Base-by-base conservation (phyloP, 148 eudicot species). In the Vaccinium vitisidaea region DNA sequence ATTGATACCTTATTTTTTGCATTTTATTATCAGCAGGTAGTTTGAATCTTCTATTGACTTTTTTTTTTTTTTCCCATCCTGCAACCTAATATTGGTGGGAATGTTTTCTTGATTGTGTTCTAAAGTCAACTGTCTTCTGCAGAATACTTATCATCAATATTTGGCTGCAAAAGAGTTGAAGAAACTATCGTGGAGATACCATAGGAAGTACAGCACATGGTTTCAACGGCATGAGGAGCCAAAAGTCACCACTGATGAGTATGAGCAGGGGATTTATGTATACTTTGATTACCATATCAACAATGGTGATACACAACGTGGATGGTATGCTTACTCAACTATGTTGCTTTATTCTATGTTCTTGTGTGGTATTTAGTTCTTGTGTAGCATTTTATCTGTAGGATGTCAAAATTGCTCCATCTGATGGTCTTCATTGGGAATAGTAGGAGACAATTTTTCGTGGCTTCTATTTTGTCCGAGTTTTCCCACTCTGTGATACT, bases 161-260 rank as follows among this genome's bases (percentile, higher is more conserved):
- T 83, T 97, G 89, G 99, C 99, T 92, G 99, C 99, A 77, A 97
- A 89, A 87, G 98, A 95, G 85, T 84, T 97, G 84, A 97, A 97
- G 89, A 97, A 94, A 87, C 99, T 94, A 89, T 95, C 99, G 6
- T 97, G 99, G 99, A 95, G 99, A 90, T 97, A 86, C 83, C 99
- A 97, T 88, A 90, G 94, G 80, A 97, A 93, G 76, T 95, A 90
- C 83, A 91, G 91, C 86, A 97, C 98, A 25, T 97, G 99, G 99
- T 97, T 97, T 88, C 99, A 97, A 87, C 89, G 99, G 80, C 99
- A 94, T 16, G 98, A 95, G 90, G 99, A 97, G 89, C 99, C 99
- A 82, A 93, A 94, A 84, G 90, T 95, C 81, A 96, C 98, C 50
- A 97, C 98, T 25, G 99, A 97, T 92, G 99, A 97, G 86, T 97